Base-by-base conservation (phyloP, 2,329 filamentous ascomycete species). In the Beauveria medogensis region DNA sequence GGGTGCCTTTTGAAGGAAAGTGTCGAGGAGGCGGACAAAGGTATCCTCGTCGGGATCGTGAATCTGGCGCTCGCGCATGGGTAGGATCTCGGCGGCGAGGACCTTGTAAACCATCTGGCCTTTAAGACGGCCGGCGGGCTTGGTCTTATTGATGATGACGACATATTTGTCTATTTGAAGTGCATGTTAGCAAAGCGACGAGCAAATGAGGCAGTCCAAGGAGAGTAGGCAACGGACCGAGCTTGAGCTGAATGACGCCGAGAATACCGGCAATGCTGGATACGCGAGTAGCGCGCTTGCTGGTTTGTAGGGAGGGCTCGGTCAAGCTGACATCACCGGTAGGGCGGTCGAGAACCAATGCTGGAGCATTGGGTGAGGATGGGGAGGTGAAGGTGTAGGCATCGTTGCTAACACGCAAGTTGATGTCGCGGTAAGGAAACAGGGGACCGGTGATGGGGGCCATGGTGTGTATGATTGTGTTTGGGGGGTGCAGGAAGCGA, bases 31-130 rank as follows among this genome's bases (percentile, higher is more conserved):
- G 55, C 80, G 77, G 59, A 97, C 82, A 74, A 97, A 97, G 67
- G 86, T 89, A 75, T 97, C 93, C 80, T 99, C 94, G 72, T 99
- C 94, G 50, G 88, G 85, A 71, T 99, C 94, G 75, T 90, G 91
- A 64, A 97, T 85, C 66, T 91, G 88, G 66, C 91, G 89, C 77
- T 97, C 94, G 74, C 92, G 91, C 72, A 99, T 85, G 51, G 94
- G 92, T 41, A 99, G 82, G 73, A 99, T 91, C 71, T 99, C 94
- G 65, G 93, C 96, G 16, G 91, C 83, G 67, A 91, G 80, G 67
- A 99, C 85, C 75, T 91, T 95, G 83, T 97, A 97, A 30, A 97
- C 86, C 86, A 94, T 95, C 74, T 99, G 91, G 64, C 94, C 94
- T 75, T 93, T 94, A 67, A 99, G 83, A 60, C 92, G 86, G 63